Conservation (phyloP, 108 stramenopile species). For the Stephanodiscus triporus region DNA sequence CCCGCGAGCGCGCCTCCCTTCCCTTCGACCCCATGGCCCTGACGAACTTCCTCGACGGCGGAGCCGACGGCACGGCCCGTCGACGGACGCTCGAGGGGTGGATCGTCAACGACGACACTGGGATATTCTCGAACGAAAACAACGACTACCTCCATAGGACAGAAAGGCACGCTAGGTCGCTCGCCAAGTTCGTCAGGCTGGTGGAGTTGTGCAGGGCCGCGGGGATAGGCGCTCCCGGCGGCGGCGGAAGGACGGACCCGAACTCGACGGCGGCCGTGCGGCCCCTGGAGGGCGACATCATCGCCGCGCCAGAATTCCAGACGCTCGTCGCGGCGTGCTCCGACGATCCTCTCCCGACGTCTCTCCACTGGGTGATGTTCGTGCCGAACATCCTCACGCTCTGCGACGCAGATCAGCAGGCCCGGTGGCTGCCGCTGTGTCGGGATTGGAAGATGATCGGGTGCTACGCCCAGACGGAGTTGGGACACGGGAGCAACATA, state of each 20-base stretch:
- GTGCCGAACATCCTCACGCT: constrained; percentile 83
- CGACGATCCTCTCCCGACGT: constrained; percentile 78
- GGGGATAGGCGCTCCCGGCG: constrained; percentile 54
- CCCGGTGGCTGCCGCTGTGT: constrained; percentile 90
- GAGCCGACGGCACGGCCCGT: constrained; percentile 28
- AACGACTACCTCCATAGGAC: constrained; percentile 83
- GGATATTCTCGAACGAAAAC: constrained; percentile 72
- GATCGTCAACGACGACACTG: constrained; percentile 68
- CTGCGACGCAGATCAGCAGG: constrained; percentile 89
- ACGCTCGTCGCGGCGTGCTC: constrained; percentile 62
- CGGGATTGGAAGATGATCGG: constrained; percentile 94
- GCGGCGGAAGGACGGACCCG: constrained; percentile 49
- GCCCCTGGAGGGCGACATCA: constrained; percentile 60
- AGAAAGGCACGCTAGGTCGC: constrained; percentile 74
- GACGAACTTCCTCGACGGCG: constrained; percentile 82
- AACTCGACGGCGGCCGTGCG: constrained; percentile 21
- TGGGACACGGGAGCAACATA: constrained; percentile 93
- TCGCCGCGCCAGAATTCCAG: constrained; percentile 58
- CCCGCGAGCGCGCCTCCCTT: constrained; percentile 60
- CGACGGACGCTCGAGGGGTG: constrained; percentile 73
- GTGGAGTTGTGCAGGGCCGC: constrained; percentile 82
- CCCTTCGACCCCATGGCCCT: constrained; percentile 65
- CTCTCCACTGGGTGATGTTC: constrained; percentile 95
- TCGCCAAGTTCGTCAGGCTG: constrained; percentile 83
- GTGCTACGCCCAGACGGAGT: constrained; percentile 95